Conservation (phyloP, 371 early-diverging fungal species). For the Syncephalis fuscata region DNA sequence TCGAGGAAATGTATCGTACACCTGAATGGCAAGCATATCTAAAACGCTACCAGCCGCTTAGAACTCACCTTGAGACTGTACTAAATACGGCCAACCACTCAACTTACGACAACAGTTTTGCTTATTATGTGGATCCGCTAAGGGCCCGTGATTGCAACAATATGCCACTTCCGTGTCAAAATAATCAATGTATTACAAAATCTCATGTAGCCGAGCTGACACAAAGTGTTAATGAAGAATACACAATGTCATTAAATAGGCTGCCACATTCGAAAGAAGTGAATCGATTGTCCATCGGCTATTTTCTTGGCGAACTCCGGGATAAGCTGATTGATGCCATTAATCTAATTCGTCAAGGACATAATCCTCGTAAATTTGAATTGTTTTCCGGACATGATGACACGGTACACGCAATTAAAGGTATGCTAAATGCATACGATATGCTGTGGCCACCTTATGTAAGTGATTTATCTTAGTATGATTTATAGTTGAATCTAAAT, state of each 20-base stretch:
- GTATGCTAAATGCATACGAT: constrained; percentile 16
- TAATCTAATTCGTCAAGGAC: neutral
- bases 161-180: constrained; percentile 20
- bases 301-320: constrained; percentile 24
- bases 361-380: constrained; percentile 8
- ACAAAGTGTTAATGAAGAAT: constrained; percentile 16
- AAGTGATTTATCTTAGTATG: neutral
- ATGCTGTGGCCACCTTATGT: constrained; percentile 40
- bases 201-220: constrained; percentile 11
- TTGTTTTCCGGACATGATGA: constrained; percentile 36
- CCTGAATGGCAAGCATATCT: neutral
- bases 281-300: constrained; percentile 21
- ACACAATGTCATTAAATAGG: constrained; percentile 18
- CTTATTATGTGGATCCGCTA: constrained; percentile 24
- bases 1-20: neutral
- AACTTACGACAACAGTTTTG: constrained; percentile 8
- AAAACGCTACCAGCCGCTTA: neutral
- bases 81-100: constrained; percentile 9
- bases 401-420: constrained; percentile 24
- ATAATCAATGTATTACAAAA: constrained; percentile 14
- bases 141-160: constrained; percentile 27
- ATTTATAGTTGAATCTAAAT: neutral
- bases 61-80: constrained; percentile 9
- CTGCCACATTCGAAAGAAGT: constrained; percentile 12
- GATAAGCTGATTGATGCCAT: constrained; percentile 16